phyloP scores from a whole-genome alignment of 495 filamentous ascomycete genomes.

The Penicillium manginii region DNA sequence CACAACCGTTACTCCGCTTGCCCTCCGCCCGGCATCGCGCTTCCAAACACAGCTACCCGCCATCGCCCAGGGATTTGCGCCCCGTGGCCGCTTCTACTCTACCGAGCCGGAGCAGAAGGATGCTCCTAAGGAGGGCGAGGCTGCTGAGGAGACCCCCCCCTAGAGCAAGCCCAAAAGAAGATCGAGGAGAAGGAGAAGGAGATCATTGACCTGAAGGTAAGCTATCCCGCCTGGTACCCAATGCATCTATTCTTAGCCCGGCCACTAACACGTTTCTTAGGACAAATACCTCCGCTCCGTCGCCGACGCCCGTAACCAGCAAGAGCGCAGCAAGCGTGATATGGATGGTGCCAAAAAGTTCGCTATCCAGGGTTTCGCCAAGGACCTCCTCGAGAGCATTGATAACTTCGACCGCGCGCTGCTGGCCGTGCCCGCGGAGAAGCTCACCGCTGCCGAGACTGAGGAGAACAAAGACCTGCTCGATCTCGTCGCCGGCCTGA shows the following conservation, averaged over 20 bases:
- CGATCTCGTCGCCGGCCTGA: conserved; percentile 82
- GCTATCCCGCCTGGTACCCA: conserved; percentile 9
- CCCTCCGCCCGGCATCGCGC: conserved; percentile 44
- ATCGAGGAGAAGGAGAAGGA: conserved; percentile 85
- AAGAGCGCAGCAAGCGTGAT: conserved; percentile 91
- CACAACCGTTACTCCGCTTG: conserved; percentile 35
- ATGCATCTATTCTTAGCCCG: neutral
- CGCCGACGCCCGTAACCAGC: conserved; percentile 96
- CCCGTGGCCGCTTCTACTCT: conserved; percentile 45
- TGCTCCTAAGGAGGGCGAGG: conserved; percentile 31
- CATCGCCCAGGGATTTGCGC: conserved; percentile 34
- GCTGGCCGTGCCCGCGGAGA: conserved; percentile 71
- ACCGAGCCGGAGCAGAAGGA: conserved; percentile 38
- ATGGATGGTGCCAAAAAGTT: conserved; percentile 85
- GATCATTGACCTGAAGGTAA: conserved; percentile 83
- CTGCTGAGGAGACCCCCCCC: conserved; percentile 46
- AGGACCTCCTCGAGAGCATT: conserved; percentile 89
- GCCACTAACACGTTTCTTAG: conserved; percentile 47
- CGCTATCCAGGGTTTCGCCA: conserved; percentile 91
- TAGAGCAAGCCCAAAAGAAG: conserved; percentile 54
- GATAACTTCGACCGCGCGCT: conserved; percentile 97
- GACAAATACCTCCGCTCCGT: conserved; percentile 91
- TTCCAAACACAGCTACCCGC: conserved; percentile 39
- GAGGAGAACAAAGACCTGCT: conserved; percentile 66
- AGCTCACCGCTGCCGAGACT: conserved; percentile 54